Evolutionary conservation across 805 yeast species (phyloP).

Genomic region (Sungouiozyma ichnusensis): DNA sequence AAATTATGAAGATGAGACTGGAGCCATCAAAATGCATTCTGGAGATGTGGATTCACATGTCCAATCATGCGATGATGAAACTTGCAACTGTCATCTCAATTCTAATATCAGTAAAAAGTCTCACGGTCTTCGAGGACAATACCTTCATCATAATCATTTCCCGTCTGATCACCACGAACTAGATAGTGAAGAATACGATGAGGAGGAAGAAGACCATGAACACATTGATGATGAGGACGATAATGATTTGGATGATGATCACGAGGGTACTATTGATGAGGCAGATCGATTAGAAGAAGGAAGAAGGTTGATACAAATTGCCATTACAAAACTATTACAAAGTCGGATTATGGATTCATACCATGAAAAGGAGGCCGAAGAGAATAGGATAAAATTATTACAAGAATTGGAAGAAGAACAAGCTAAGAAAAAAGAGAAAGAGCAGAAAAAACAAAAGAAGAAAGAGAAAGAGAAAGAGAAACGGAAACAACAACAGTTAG

Average conservation of each 20-base stretch:
- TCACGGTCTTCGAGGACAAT: not conserved
- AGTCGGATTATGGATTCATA: constrained; percentile 65
- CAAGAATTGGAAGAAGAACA: constrained; percentile 66
- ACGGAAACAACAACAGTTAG: constrained; percentile 49
- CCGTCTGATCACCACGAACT: constrained; percentile 5
- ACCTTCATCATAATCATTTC: constrained; percentile 6
- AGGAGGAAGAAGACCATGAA: constrained; percentile 5
- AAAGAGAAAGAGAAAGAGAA: constrained; percentile 64
- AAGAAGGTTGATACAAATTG: constrained; percentile 66
- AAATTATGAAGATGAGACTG: constrained; percentile 19
- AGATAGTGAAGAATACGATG: constrained; percentile 13
- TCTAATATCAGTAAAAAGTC: constrained; percentile 6
- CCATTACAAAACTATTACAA: constrained; percentile 69
- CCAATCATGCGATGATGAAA: constrained; percentile 8
- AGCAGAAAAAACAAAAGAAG: constrained; percentile 52
- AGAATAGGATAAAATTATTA: constrained; percentile 48
- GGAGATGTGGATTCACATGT: constrained; percentile 20
- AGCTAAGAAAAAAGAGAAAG: constrained; percentile 50
- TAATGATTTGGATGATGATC: constrained; percentile 19
- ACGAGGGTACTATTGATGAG: constrained; percentile 37
- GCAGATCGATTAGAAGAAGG: constrained; percentile 68
- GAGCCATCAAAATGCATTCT: constrained; percentile 13
- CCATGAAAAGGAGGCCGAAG: constrained; percentile 72
- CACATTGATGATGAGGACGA: constrained; percentile 7
- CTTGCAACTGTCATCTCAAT: constrained; percentile 6